Evolutionary conservation across 2,329 filamentous ascomycete species (phyloP).

Genomic region (Trichophyton verrucosum): DNA sequence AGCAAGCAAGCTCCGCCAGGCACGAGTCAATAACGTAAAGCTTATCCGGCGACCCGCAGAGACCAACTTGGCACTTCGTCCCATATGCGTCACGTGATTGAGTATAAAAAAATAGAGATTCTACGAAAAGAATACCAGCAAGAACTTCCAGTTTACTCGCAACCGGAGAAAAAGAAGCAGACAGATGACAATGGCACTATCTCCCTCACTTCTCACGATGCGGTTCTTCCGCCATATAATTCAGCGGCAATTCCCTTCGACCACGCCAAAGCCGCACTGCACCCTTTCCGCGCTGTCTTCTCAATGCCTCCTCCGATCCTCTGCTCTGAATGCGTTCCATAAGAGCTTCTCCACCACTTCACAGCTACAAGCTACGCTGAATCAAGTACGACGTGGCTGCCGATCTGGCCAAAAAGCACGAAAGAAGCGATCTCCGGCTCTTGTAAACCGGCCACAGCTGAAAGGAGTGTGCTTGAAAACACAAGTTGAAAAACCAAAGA

Average conservation of each 20-base stretch:
- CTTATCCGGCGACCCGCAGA: constrained; percentile 20
- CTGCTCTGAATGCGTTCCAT: constrained; percentile 9
- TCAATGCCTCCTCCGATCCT: constrained; percentile 12
- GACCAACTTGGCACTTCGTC: constrained; percentile 19
- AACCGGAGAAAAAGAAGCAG: background rate
- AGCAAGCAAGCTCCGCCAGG: constrained; percentile 5
- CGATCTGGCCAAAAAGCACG: constrained; percentile 68
- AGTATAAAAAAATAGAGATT: background rate
- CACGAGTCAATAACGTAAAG: constrained; percentile 24
- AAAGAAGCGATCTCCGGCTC: constrained; percentile 76
- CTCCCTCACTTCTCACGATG: constrained; percentile 25
- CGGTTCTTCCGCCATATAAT: constrained; percentile 24
- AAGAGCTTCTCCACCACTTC: constrained; percentile 49
- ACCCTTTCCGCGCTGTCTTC: constrained; percentile 12
- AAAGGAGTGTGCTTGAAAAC: constrained; percentile 96
- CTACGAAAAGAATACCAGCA: background rate
- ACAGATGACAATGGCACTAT: constrained; percentile 15
- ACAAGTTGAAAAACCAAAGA: constrained; percentile 89
- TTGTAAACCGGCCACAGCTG: constrained; percentile 63
- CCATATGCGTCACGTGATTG: constrained; percentile 17
- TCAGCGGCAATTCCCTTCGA: constrained; percentile 18
- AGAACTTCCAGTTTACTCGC: background rate
- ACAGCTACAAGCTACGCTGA: constrained; percentile 50
- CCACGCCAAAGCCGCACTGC: constrained; percentile 18
- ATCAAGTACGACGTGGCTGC: constrained; percentile 64